phyloP scores from a whole-genome alignment of 176 grass and related monocot species.

The sorghum (Sorghum bicolor) region Sorghum_bicolor_NCBIv3 NC_012870.2:67048501-67049000 shows the following conservation, averaged over 20 bases:
- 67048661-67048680: too few relatives aligned
- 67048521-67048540: slow-evolving; percentile 13
- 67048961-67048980: background rate
- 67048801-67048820: background rate
- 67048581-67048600: background rate
- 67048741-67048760: slow-evolving; percentile 17
- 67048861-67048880: background rate
- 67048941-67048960: background rate
- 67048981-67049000: background rate
- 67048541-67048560: background rate
- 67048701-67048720: background rate
- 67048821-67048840: background rate
- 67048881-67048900: background rate
- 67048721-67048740: background rate
- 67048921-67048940: background rate
- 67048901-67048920: background rate
- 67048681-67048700: background rate
- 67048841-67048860: background rate
- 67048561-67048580: background rate
- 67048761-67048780: background rate
- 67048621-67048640: background rate
- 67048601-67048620: background rate
- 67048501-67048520: slow-evolving; percentile 20
- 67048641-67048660: too few relatives aligned
- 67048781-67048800: background rate